These are phyloP conservation scores for Coemansia sp. DNA, from an alignment of 192 early-diverging fungal species.

Conservation along the genomic window DNA sequence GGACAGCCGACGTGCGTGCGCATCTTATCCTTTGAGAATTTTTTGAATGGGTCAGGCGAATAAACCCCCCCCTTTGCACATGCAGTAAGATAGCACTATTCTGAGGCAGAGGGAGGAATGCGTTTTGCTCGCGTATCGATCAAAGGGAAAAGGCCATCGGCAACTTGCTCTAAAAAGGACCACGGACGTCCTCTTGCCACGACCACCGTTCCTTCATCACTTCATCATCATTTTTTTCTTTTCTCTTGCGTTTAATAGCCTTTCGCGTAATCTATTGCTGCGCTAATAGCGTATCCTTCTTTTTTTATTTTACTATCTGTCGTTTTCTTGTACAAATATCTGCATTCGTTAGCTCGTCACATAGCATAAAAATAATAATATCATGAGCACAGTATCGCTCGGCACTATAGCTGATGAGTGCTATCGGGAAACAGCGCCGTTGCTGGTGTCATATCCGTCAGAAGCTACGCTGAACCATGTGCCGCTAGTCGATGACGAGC, in stretches of 20 bases:
- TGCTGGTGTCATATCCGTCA: slow-evolving; percentile 25
- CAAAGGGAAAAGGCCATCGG: neutral
- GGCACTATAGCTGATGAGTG: neutral
- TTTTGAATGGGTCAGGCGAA: neutral
- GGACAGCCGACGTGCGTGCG: slow-evolving; percentile 6
- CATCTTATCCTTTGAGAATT: neutral
- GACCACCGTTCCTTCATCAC: neutral
- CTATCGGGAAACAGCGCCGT: slow-evolving; percentile 12
- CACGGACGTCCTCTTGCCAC: neutral
- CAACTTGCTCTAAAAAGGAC: neutral
- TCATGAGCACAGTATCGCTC: neutral
- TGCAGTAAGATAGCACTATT: slow-evolving; percentile 4
- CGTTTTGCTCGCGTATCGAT: neutral
- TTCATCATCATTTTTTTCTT: neutral
- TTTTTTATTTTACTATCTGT: neutral
- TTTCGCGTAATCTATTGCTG: neutral
- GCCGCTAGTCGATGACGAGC: slow-evolving; percentile 25
- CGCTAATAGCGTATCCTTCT: neutral
- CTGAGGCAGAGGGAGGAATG: neutral
- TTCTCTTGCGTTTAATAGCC: slow-evolving; percentile 3
- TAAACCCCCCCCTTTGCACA: neutral
- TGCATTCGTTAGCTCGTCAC: neutral
- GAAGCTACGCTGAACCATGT: slow-evolving; percentile 34
- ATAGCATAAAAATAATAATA: neutral
- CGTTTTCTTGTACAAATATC: slow-evolving; percentile 1